phyloP scores from a whole-genome alignment of 306 rosid species.

The Prunus fruticosa region DNA sequence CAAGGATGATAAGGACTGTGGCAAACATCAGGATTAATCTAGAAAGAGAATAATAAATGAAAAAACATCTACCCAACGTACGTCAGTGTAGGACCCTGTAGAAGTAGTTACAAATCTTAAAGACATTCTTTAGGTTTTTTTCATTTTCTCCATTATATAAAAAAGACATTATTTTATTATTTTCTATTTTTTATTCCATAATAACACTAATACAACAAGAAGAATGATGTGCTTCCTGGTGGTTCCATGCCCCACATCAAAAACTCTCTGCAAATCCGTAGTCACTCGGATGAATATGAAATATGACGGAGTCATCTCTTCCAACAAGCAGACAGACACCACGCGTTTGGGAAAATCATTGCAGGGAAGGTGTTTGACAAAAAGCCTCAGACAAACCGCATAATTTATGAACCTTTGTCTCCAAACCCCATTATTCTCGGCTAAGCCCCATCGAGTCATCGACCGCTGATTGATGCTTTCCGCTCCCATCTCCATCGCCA shows the following conservation, averaged over 20 bases:
- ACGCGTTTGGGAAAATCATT: constrained; percentile 31
- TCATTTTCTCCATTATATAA: no score
- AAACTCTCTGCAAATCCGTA: not conserved
- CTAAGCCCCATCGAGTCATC: constrained; percentile 31
- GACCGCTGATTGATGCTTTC: not conserved
- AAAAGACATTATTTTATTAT: no score
- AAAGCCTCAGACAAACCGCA: constrained; percentile 32
- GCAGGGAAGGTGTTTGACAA: constrained; percentile 39
- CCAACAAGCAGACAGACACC: constrained; percentile 1
- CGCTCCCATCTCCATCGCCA: not conserved
- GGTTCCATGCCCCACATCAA: not conserved
- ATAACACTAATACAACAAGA: not conserved
- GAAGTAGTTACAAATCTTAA: not conserved
- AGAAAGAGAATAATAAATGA: no score
- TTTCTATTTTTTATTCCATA: no score
- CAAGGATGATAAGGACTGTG: no score
- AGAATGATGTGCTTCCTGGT: not conserved
- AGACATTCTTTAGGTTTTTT: not conserved
- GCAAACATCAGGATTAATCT: no score
- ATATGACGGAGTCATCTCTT: not conserved
- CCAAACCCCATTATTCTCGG: constrained; percentile 18
- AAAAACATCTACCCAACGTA: not conserved
- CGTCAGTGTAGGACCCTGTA: not conserved
- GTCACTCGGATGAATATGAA: not conserved
- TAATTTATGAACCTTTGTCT: constrained; percentile 40